Evolutionary conservation across 331 rosid species (phyloP).

Genomic region (Malus hybrid): DNA sequence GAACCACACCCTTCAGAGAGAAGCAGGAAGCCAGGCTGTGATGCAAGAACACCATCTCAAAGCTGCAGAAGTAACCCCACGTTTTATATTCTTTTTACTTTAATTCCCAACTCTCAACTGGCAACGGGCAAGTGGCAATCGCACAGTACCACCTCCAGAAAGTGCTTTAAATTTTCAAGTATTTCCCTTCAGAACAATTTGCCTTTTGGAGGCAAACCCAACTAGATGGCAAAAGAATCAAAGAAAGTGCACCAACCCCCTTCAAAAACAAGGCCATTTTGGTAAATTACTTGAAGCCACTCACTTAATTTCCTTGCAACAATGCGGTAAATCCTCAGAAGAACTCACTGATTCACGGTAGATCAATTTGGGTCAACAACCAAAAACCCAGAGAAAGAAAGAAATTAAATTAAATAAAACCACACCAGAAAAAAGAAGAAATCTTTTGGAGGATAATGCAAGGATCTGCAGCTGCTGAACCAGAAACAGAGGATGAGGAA

Average conservation of each 20-base stretch:
- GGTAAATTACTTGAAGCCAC: conserved; percentile 7
- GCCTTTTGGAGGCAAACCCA: not conserved
- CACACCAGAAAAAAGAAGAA: not conserved
- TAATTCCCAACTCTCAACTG: not conserved
- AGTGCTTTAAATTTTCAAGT: not conserved
- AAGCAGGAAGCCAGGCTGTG: not conserved
- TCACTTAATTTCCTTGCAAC: not conserved
- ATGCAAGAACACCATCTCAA: too few species aligned
- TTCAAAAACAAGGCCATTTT: conserved; percentile 12
- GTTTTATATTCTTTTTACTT: too few species aligned
- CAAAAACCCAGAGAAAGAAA: not conserved
- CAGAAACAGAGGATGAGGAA: conserved; percentile 47
- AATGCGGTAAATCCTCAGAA: not conserved
- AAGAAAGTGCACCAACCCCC: not conserved
- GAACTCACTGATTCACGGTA: not conserved
- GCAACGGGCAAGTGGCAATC: not conserved
- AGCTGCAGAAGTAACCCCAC: too few species aligned
- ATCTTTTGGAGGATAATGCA: conserved; percentile 55
- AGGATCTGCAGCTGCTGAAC: conserved; percentile 44
- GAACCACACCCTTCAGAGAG: not conserved
- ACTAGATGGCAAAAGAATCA: conserved; percentile 2
- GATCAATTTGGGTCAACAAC: not conserved
- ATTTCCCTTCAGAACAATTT: not conserved
- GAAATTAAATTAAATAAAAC: not conserved
- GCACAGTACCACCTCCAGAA: not conserved